A percentile compares a stretch with the other conserved stretches of the same genome.
These are phyloP conservation scores for Pseudopyrenochaeta lycopersici DNA, from an alignment of 2,329 filamentous ascomycete genomes.

Conservation along the genomic window DNA sequence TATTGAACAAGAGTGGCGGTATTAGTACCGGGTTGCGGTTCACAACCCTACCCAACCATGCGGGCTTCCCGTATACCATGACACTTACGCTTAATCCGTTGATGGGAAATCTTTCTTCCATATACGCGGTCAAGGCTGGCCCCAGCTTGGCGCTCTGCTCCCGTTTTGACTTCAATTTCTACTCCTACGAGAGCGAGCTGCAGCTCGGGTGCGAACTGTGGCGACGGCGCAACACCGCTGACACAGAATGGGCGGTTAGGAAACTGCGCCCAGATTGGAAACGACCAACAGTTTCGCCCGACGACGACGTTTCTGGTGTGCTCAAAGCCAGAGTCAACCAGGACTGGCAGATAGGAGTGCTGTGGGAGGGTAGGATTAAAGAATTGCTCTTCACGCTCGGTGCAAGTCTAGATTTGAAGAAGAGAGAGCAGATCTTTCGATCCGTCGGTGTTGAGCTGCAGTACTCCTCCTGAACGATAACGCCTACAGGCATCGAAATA, in stretches of 20 bases:
- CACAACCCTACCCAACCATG: constrained; percentile 81
- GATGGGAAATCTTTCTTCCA: constrained; percentile 91
- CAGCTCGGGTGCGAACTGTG: constrained; percentile 92
- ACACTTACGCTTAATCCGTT: constrained; percentile 92
- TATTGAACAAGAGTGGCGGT: constrained; percentile 91
- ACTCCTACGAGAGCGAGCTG: constrained; percentile 96
- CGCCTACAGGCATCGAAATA: constrained; percentile 7
- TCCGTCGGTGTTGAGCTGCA: constrained; percentile 81
- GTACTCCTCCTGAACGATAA: constrained; percentile 74
- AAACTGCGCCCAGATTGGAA: constrained; percentile 55
- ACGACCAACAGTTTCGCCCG: constrained; percentile 44
- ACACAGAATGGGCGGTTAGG: constrained; percentile 56
- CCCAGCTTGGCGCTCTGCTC: constrained; percentile 85
- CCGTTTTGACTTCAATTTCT: constrained; percentile 95
- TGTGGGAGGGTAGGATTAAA: constrained; percentile 95
- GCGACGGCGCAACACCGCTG: constrained; percentile 65
- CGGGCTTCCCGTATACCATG: constrained; percentile 90
- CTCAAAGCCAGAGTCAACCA: constrained; percentile 91
- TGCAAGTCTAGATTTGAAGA: constrained; percentile 81
- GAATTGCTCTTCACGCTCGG: constrained; percentile 92
- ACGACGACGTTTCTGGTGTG: constrained; percentile 81
- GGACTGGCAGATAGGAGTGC: constrained; percentile 80
- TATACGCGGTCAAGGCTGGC: constrained; percentile 89
- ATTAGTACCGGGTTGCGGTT: constrained; percentile 90
- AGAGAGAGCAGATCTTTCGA: constrained; percentile 78